Conservation (phyloP, 805 yeast genomes). For the Pichia cabralensis region DNA sequence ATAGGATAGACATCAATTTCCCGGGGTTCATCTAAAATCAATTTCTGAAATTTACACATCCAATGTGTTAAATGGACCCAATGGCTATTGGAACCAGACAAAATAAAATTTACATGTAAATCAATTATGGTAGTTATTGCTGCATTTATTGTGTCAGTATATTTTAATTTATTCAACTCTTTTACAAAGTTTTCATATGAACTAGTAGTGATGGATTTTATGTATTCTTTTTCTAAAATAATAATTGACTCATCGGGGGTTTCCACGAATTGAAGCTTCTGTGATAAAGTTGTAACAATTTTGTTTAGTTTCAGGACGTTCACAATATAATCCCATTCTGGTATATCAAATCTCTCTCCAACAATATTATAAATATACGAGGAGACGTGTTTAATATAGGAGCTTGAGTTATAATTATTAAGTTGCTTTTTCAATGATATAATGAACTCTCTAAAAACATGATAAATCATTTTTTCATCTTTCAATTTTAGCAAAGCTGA, state of each 20-base stretch:
- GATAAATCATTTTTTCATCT: neutral
- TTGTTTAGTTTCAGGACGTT: conserved; percentile 7
- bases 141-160: neutral
- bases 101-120: conserved; percentile 12
- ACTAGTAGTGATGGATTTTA: conserved; percentile 11
- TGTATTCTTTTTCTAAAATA: conserved; percentile 16
- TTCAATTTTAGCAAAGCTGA: conserved; percentile 1
- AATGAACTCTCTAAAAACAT: conserved; percentile 2
- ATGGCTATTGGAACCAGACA: conserved; percentile 6
- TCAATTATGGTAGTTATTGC: conserved; percentile 11
- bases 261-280: conserved; percentile 18
- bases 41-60: conserved; percentile 11
- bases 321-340: conserved; percentile 15
- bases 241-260: conserved; percentile 14
- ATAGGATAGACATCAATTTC: too few species aligned
- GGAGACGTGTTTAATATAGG: conserved; percentile 14
- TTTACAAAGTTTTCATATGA: conserved; percentile 8
- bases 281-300: conserved; percentile 12
- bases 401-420: conserved; percentile 4
- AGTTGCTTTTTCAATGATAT: neutral
- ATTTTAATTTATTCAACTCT: conserved; percentile 11
- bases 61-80: conserved; percentile 22
- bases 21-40: too few species aligned
- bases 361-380: conserved; percentile 21
- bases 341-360: conserved; percentile 8